These are phyloP conservation scores for Butyriboletus loyo DNA, from an alignment of 768 basidiomycete genomes.

Conservation along the genomic window DNA sequence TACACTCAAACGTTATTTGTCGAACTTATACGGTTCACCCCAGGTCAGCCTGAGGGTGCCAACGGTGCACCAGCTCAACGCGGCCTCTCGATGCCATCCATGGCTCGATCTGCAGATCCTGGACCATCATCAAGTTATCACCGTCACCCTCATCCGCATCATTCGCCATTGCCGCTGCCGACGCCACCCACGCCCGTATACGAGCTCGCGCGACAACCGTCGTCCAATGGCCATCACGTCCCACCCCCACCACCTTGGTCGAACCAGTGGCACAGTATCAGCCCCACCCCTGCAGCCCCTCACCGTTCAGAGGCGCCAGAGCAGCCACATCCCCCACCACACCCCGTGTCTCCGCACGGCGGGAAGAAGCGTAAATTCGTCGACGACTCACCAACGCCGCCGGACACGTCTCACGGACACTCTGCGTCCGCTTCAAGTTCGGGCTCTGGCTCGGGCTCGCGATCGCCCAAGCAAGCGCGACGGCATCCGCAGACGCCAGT, in stretches of 20 bases:
- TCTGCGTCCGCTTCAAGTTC: slow-evolving; percentile 15
- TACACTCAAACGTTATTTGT: slow-evolving; percentile 68
- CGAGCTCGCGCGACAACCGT: slow-evolving; percentile 30
- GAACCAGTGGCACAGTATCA: slow-evolving; percentile 28
- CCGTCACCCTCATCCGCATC: slow-evolving; percentile 27
- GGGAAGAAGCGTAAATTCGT: slow-evolving; percentile 36
- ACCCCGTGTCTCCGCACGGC: slow-evolving; percentile 27
- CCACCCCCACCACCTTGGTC: slow-evolving; percentile 36
- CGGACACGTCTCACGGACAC: slow-evolving; percentile 9
- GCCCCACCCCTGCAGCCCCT: slow-evolving; percentile 10
- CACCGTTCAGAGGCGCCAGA: slow-evolving; percentile 28
- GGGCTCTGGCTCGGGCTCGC: slow-evolving; percentile 16
- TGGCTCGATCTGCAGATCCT: slow-evolving; percentile 25
- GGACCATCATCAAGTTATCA: slow-evolving; percentile 31
- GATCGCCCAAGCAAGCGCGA: slow-evolving; percentile 34
- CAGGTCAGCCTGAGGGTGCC: slow-evolving; percentile 29
- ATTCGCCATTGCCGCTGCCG: slow-evolving; percentile 30
- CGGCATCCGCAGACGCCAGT: slow-evolving; percentile 35
- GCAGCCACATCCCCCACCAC: slow-evolving; percentile 7
- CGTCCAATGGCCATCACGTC: slow-evolving; percentile 34
- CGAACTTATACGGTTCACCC: slow-evolving; percentile 54
- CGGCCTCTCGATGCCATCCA: slow-evolving; percentile 9
- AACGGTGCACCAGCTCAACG: slow-evolving; percentile 21
- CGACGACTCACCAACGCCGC: slow-evolving; percentile 32
- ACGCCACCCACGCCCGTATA: slow-evolving; percentile 35